These are phyloP conservation scores for Puccinia polysora DNA, from an alignment of 1,284 basidiomycete genomes.

Conservation along the genomic window DNA sequence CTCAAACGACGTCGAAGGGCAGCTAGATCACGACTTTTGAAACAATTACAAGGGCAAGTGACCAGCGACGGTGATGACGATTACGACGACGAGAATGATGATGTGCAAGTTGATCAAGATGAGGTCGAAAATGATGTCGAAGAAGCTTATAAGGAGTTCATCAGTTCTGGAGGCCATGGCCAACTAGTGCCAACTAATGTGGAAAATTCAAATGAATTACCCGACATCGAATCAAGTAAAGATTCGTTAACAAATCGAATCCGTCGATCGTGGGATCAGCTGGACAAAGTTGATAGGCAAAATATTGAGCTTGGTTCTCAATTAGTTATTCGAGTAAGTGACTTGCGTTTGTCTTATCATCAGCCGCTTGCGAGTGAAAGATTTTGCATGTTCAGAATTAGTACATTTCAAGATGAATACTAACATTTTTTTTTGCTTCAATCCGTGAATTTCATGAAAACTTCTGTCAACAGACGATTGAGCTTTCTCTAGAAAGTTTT, in stretches of 20 bases:
- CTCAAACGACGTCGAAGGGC: conserved; percentile 10
- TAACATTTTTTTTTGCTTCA: too few species aligned
- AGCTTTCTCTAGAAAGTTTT: conserved; percentile 22
- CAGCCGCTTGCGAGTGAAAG: too few species aligned
- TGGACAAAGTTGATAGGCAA: conserved; percentile 11
- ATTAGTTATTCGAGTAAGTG: conserved; percentile 22
- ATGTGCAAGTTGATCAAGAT: conserved; percentile 7
- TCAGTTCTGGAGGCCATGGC: conserved; percentile 18
- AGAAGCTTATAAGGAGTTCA: conserved; percentile 29
- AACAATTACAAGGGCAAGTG: background rate
- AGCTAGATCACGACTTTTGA: background rate
- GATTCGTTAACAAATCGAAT: background rate
- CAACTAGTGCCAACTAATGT: background rate
- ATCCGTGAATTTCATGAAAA: background rate
- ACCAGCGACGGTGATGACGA: conserved; percentile 1
- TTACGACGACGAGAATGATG: background rate
- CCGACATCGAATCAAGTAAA: background rate
- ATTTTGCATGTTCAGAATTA: too few species aligned
- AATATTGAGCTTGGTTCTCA: background rate
- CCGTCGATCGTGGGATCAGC: background rate
- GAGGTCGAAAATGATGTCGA: conserved; percentile 12
- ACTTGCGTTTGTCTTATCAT: background rate
- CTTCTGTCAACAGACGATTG: conserved; percentile 7
- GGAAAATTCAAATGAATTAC: background rate
- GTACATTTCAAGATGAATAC: too few species aligned